Percentiles rank a stretch among this genome's conserved stretches.
Conservation (phyloP, 495 filamentous ascomycete species). For the Immersiella caudata region DNA sequence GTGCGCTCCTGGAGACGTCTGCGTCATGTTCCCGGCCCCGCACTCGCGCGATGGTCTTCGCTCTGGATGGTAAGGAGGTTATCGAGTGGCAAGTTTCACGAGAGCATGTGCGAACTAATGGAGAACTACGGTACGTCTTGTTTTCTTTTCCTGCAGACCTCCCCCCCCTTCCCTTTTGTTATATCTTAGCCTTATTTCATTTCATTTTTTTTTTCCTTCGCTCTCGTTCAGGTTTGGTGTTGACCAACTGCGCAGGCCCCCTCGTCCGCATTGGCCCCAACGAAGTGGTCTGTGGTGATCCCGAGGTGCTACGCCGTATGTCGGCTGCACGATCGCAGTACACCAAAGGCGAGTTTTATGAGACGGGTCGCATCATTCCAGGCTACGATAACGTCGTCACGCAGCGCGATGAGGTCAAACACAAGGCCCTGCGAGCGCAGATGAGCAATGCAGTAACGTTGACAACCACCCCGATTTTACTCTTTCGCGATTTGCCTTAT, state of each 20-base stretch:
- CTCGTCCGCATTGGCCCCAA: slow-evolving; percentile 53
- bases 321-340: slow-evolving; percentile 36
- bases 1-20: slow-evolving; percentile 28
- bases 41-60: slow-evolving; percentile 27
- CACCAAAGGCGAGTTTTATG: slow-evolving; percentile 45
- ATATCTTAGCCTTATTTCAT: too few species aligned
- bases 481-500: too few species aligned
- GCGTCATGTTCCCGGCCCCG: slow-evolving; percentile 32
- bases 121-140: slow-evolving; percentile 11
- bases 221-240: too few species aligned
- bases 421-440: slow-evolving; percentile 40
- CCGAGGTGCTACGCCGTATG: slow-evolving; percentile 38
- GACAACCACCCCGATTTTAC: too few species aligned
- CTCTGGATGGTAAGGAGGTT: slow-evolving; percentile 28
- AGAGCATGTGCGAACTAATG: slow-evolving; percentile 34
- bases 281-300: slow-evolving; percentile 45
- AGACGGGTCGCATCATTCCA: slow-evolving; percentile 47
- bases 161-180: too few species aligned
- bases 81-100: slow-evolving; percentile 22
- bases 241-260: too few species aligned
- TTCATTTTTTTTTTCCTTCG: too few species aligned
- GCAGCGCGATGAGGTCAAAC: slow-evolving; percentile 30
- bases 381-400: slow-evolving; percentile 45
- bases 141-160: too few species aligned
- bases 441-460: slow-evolving; percentile 29